Evolutionary conservation across 139 green algal species (phyloP).

Genomic region (Tetratostichococcus sp.): DNA sequence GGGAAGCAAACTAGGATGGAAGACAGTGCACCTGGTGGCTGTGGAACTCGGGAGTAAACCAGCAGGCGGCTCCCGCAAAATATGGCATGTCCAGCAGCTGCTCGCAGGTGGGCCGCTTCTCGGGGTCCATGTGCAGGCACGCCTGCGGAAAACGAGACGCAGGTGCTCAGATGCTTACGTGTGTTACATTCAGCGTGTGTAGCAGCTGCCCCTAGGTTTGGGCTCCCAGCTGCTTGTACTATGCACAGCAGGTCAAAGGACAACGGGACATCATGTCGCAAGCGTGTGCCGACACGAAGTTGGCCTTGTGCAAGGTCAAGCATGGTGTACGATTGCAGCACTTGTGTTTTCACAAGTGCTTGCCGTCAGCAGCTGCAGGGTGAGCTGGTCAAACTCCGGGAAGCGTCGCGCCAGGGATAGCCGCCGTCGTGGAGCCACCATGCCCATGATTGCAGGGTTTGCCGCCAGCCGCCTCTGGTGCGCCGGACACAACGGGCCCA

Average conservation of each 20-base stretch:
- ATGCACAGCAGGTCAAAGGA: no score
- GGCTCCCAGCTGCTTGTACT: neutral
- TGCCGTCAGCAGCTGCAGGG: conserved; percentile 38
- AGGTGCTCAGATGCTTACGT: neutral
- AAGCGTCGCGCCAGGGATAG: conserved; percentile 35
- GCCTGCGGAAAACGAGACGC: conserved; percentile 10
- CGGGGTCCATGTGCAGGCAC: conserved; percentile 49
- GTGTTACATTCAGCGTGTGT: neutral
- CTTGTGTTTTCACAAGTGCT: neutral
- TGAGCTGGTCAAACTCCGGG: conserved; percentile 1
- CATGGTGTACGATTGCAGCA: no score
- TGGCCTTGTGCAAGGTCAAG: no score
- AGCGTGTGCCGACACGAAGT: no score
- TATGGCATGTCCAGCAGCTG: conserved; percentile 54
- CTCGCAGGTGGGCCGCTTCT: conserved; percentile 26
- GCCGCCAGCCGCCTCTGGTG: conserved; percentile 26
- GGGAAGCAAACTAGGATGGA: no score
- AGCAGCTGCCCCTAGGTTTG: neutral
- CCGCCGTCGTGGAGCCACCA: conserved; percentile 25
- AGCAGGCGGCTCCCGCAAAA: conserved; percentile 29
- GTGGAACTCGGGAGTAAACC: neutral
- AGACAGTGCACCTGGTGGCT: neutral
- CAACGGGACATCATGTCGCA: no score
- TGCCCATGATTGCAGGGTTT: conserved; percentile 11
- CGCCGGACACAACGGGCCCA: conserved; percentile 36